Conservation (phyloP, 2,329 filamentous ascomycete genomes). For the Alternaria brassicicola region DNA sequence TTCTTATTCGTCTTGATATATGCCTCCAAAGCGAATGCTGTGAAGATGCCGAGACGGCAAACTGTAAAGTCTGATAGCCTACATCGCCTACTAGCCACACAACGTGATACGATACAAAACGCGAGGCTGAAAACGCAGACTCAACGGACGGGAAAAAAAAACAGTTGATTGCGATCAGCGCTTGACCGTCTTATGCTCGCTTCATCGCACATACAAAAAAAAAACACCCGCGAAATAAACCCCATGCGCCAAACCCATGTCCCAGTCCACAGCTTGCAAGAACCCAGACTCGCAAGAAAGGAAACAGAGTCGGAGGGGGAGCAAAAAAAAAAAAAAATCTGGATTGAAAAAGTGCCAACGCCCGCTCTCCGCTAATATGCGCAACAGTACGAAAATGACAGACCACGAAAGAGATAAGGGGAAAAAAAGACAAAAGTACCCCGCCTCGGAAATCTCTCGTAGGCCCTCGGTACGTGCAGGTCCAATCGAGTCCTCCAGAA, state of each 20-base stretch:
- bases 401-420: not conserved
- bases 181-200: constrained; percentile 14
- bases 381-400: not conserved
- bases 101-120: not conserved
- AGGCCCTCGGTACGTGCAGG: not conserved
- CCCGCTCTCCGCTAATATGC: constrained; percentile 5
- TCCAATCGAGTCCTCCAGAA: not conserved
- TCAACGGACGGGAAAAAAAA: not conserved
- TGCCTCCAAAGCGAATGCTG: not conserved
- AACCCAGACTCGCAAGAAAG: not conserved
- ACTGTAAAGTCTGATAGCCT: not conserved
- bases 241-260: not conserved
- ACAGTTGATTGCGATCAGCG: constrained; percentile 15
- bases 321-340: not conserved
- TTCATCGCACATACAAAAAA: not conserved
- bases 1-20: too few species aligned
- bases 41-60: not conserved
- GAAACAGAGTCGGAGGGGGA: not conserved
- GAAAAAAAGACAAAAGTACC: not conserved
- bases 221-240: not conserved
- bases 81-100: not conserved
- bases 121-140: not conserved
- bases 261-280: not conserved
- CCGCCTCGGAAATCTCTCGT: not conserved
- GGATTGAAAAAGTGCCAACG: not conserved